These are phyloP conservation scores for Naegleria lovaniensis DNA, from an alignment of 208 protist species.

Conservation along the genomic window DNA sequence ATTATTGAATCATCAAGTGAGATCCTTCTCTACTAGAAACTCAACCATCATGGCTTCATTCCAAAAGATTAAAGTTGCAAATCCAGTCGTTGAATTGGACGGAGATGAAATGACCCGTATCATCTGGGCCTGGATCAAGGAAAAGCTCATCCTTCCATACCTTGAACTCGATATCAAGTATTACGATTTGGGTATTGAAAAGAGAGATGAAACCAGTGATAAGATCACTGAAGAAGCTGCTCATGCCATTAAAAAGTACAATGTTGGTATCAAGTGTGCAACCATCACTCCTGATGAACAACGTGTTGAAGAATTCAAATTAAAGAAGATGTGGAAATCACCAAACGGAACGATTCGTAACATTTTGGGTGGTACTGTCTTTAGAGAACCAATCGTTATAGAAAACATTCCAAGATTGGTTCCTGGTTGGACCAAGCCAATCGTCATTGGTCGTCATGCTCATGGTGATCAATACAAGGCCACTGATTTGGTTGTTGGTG, in stretches of 20 bases:
- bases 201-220: conserved; percentile 87
- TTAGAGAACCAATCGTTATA: conserved; percentile 93
- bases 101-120: conserved; percentile 96
- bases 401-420: conserved; percentile 82
- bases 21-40: too few species aligned
- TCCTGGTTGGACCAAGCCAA: conserved; percentile 84
- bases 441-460: conserved; percentile 91
- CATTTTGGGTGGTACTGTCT: conserved; percentile 94
- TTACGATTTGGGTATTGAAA: conserved; percentile 87
- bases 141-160: conserved; percentile 92
- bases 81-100: conserved; percentile 91
- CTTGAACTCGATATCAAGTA: conserved; percentile 90
- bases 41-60: neutral
- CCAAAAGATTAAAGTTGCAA: conserved; percentile 71
- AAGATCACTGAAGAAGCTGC: conserved; percentile 88
- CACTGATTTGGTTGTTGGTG: conserved; percentile 72
- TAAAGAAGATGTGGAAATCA: conserved; percentile 97
- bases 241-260: conserved; percentile 79
- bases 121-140: conserved; percentile 92
- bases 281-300: conserved; percentile 95
- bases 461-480: conserved; percentile 92
- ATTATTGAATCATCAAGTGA: too few species aligned
- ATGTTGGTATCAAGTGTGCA: conserved; percentile 95
- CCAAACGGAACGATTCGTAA: conserved; percentile 97
- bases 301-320: conserved; percentile 88